Evolutionary conservation across 1,139 yeast genomes (phyloP).

Genomic region (Oligophagozyma castellii): DNA sequence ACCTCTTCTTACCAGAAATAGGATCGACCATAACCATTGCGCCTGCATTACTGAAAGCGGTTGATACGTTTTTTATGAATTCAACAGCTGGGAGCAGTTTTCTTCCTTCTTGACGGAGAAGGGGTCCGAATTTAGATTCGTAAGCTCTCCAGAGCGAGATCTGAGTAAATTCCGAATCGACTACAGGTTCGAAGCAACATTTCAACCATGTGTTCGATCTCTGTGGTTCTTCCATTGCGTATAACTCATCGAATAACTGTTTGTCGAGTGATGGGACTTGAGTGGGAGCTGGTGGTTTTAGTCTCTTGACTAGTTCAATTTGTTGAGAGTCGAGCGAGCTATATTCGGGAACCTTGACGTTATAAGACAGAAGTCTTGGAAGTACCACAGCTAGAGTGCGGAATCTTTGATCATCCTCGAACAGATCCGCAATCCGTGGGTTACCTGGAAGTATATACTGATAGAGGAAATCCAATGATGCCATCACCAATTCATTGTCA

Average conservation of each 20-base stretch:
- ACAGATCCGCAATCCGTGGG: slow-evolving; percentile 26
- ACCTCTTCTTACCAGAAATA: slow-evolving; percentile 54
- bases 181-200: slow-evolving; percentile 71
- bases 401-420: slow-evolving; percentile 30
- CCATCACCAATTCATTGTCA: slow-evolving; percentile 49
- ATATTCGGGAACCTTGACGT: slow-evolving; percentile 27
- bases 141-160: slow-evolving; percentile 93
- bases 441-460: slow-evolving; percentile 46
- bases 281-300: slow-evolving; percentile 40
- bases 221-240: slow-evolving; percentile 66
- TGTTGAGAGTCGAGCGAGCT: slow-evolving; percentile 28
- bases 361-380: slow-evolving; percentile 49
- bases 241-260: slow-evolving; percentile 48
- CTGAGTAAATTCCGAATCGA: slow-evolving; percentile 81
- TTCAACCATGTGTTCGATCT: slow-evolving; percentile 94
- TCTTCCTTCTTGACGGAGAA: slow-evolving; percentile 33
- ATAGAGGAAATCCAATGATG: slow-evolving; percentile 51
- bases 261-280: slow-evolving; percentile 45
- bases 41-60: slow-evolving; percentile 80
- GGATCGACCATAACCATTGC: slow-evolving; percentile 74
- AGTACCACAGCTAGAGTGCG: slow-evolving; percentile 40
- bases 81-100: slow-evolving; percentile 87
- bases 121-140: slow-evolving; percentile 63
- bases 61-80: slow-evolving; percentile 83
- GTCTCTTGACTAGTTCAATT: slow-evolving; percentile 30